Evolutionary conservation across 805 yeast species (phyloP).

Genomic region (Candida odintsovae): DNA sequence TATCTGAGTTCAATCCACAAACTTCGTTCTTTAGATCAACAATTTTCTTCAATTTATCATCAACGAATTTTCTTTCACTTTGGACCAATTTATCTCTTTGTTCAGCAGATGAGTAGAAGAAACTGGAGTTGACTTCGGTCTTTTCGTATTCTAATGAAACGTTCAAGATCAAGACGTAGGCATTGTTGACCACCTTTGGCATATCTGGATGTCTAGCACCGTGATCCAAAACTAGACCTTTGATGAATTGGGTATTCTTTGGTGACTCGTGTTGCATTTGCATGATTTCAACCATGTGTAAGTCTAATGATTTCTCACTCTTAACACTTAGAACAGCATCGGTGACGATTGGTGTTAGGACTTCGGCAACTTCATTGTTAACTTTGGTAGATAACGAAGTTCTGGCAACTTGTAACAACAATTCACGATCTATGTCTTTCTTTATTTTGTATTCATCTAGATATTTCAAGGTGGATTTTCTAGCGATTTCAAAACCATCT

Average conservation of each 20-base stretch:
- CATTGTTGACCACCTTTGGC: constrained; percentile 86
- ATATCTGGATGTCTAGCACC: constrained; percentile 99
- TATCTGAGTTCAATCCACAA: constrained; percentile 64
- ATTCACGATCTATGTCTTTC: constrained; percentile 66
- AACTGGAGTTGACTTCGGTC: constrained; percentile 95
- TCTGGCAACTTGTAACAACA: constrained; percentile 86
- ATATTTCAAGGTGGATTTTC: constrained; percentile 65
- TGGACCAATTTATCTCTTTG: constrained; percentile 94
- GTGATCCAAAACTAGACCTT: constrained; percentile 92
- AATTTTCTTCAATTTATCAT: constrained; percentile 85
- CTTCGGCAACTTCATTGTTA: constrained; percentile 65
- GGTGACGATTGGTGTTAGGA: constrained; percentile 88
- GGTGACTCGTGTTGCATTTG: constrained; percentile 93
- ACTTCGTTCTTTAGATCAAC: constrained; percentile 91
- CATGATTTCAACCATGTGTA: constrained; percentile 98
- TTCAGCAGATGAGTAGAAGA: constrained; percentile 90
- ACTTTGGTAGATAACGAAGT: constrained; percentile 88
- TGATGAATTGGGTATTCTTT: constrained; percentile 73
- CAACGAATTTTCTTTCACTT: constrained; percentile 90
- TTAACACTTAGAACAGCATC: constrained; percentile 88
- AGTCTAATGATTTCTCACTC: constrained; percentile 56
- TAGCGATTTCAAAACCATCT: constrained; percentile 91
- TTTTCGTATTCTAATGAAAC: constrained; percentile 96
- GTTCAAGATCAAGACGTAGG: constrained; percentile 78
- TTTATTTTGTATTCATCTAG: constrained; percentile 58